Evolutionary conservation across 306 rosid genomes (phyloP).

Genomic region (Prunus mume): DNA sequence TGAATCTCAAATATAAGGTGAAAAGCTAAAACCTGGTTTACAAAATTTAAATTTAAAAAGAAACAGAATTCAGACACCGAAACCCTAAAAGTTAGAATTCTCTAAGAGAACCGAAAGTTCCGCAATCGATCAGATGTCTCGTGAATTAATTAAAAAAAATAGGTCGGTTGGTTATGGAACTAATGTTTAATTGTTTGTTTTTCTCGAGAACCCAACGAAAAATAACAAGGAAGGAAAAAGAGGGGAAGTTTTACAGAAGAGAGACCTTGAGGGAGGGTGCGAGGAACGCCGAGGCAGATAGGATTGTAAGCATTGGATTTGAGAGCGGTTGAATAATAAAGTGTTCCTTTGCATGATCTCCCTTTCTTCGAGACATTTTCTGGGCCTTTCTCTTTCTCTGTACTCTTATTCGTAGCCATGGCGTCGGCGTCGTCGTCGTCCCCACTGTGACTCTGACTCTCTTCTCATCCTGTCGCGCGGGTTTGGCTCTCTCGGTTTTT

Average conservation of each 20-base stretch:
- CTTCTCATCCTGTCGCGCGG: neutral
- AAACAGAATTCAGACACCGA: neutral
- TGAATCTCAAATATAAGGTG: neutral
- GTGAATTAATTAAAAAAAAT: neutral
- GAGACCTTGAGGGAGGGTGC: slow-evolving; percentile 10
- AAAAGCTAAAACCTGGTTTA: neutral
- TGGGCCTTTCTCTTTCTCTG: neutral
- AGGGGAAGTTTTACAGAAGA: neutral
- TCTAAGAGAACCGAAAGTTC: neutral
- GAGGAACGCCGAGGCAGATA: slow-evolving; percentile 13
- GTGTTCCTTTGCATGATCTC: slow-evolving; percentile 11
- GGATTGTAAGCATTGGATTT: slow-evolving; percentile 2
- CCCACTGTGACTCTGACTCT: neutral
- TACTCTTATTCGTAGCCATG: neutral
- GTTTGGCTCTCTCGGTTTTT: neutral
- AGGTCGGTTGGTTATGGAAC: neutral
- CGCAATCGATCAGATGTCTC: neutral
- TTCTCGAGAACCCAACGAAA: slow-evolving; percentile 7
- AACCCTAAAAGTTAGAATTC: neutral
- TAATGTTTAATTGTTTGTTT: neutral
- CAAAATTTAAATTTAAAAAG: too few relatives aligned
- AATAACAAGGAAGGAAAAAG: too few relatives aligned
- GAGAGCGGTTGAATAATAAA: slow-evolving; percentile 5
- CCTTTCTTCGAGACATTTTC: neutral
- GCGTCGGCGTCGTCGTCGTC: neutral